These are phyloP conservation scores for Diaporthe caulivora DNA, from an alignment of 2,329 filamentous ascomycete species.

Conservation along the genomic window DNA sequence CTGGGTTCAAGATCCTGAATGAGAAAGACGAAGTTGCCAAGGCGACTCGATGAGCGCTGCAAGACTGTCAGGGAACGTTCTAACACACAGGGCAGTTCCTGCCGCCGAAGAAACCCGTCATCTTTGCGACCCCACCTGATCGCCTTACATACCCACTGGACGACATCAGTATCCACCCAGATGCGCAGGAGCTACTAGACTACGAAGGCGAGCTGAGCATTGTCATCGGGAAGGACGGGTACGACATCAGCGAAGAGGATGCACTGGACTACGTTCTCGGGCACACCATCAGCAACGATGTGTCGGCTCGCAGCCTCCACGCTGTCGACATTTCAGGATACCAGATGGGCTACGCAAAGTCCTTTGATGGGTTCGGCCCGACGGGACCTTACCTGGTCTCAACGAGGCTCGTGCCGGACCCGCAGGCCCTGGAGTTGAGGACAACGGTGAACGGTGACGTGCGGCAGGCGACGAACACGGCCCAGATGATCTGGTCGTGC, in stretches of 20 bases:
- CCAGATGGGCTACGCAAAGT: constrained; percentile 22
- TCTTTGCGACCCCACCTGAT: constrained; percentile 17
- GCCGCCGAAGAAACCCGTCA: not conserved
- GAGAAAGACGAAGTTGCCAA: constrained; percentile 3
- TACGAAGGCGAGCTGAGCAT: constrained; percentile 70
- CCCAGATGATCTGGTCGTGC: constrained; percentile 24
- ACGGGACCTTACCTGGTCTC: constrained; percentile 5
- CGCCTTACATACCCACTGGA: not conserved
- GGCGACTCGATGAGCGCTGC: not conserved
- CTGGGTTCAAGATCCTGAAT: not conserved
- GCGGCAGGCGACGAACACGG: constrained; percentile 12
- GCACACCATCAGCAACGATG: constrained; percentile 18
- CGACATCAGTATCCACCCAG: constrained; percentile 20
- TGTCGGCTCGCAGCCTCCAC: constrained; percentile 22
- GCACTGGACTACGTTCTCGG: constrained; percentile 53
- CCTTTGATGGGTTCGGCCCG: constrained; percentile 22
- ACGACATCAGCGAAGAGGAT: constrained; percentile 55
- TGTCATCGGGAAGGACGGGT: constrained; percentile 63
- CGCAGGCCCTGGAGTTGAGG: constrained; percentile 7
- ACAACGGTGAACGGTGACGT: constrained; percentile 28
- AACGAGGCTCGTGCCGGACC: not conserved
- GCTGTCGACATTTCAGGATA: not conserved
- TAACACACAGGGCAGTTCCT: not conserved
- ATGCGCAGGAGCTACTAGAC: constrained; percentile 50
- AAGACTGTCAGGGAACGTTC: too few relatives aligned